Evolutionary conservation across 148 eudicot genomes (phyloP).

Genomic region (Polygonum maritimum): DNA sequence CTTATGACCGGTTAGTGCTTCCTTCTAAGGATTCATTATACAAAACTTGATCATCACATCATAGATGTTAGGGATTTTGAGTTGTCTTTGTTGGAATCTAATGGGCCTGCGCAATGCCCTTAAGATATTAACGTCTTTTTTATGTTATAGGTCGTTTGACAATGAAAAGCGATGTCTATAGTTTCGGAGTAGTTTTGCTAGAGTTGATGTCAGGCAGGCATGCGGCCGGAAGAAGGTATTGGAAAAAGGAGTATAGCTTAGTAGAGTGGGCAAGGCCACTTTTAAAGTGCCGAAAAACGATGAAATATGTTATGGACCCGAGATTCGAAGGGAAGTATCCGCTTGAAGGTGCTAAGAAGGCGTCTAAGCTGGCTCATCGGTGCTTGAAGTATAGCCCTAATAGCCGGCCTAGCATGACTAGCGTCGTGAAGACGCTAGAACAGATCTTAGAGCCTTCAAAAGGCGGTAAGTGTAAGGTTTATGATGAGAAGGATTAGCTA

Average conservation of each 20-base stretch:
- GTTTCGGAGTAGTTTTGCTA: slow-evolving; percentile 59
- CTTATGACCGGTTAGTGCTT: slow-evolving; percentile 14
- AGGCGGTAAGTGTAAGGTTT: neutral
- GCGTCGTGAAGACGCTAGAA: slow-evolving; percentile 10
- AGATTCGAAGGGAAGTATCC: slow-evolving; percentile 63
- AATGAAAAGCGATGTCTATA: slow-evolving; percentile 55
- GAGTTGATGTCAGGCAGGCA: slow-evolving; percentile 49
- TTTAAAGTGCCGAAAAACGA: slow-evolving; percentile 35
- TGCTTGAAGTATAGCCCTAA: slow-evolving; percentile 10
- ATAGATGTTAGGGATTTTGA: no score
- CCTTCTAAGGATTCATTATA: neutral
- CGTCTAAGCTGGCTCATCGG: slow-evolving; percentile 12
- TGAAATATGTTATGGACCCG: slow-evolving; percentile 43
- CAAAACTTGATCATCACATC: no score
- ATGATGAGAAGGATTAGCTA: neutral
- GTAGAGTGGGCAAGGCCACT: slow-evolving; percentile 60
- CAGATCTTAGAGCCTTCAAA: neutral
- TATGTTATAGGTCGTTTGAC: slow-evolving; percentile 40
- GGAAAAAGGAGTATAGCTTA: slow-evolving; percentile 33
- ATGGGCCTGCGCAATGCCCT: no score
- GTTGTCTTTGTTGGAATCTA: no score
- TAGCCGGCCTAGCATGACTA: slow-evolving; percentile 5
- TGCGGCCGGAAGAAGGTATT: slow-evolving; percentile 42
- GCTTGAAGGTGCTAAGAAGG: slow-evolving; percentile 5
- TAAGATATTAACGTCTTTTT: neutral